phyloP scores from a whole-genome alignment of 2,329 filamentous ascomycete species.

The Aschersonia sp. region DNA sequence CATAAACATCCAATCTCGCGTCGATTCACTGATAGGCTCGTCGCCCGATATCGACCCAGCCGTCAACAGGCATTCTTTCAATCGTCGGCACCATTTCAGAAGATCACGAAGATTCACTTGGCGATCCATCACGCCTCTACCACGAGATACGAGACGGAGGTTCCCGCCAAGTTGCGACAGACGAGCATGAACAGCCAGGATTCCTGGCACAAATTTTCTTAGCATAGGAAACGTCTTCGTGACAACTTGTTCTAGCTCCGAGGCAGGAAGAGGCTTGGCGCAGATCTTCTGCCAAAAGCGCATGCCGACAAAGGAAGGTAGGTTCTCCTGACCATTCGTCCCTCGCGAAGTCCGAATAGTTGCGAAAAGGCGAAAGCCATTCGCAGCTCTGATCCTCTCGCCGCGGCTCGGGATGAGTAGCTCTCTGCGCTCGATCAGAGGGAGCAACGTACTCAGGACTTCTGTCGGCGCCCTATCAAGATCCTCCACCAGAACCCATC shows the following conservation, averaged over 20 bases:
- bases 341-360: constrained; percentile 70
- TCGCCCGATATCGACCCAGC: constrained; percentile 49
- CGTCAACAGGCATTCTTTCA: constrained; percentile 49
- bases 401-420: constrained; percentile 80
- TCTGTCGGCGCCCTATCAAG: constrained; percentile 89
- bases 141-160: constrained; percentile 14
- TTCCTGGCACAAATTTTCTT: constrained; percentile 42
- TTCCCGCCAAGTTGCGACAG: constrained; percentile 37
- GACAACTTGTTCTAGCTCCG: constrained; percentile 65
- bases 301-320: constrained; percentile 64
- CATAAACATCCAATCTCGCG: constrained; percentile 74
- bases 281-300: constrained; percentile 75
- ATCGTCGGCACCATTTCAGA: constrained; percentile 77
- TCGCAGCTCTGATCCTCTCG: constrained; percentile 68
- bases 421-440: constrained; percentile 84
- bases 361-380: constrained; percentile 80
- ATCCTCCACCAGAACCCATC: constrained; percentile 96
- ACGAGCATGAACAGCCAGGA: constrained; percentile 43
- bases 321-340: constrained; percentile 48
- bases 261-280: constrained; percentile 47
- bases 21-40: constrained; percentile 58
- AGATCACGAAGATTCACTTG: constrained; percentile 63
- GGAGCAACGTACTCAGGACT: constrained; percentile 82
- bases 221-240: constrained; percentile 56
- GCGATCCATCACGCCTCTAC: constrained; percentile 29